A percentile compares a stretch with the other conserved stretches of the same genome.
These are phyloP conservation scores for Tilletia indica DNA, from an alignment of 1,284 basidiomycete genomes.

Conservation along the genomic window DNA sequence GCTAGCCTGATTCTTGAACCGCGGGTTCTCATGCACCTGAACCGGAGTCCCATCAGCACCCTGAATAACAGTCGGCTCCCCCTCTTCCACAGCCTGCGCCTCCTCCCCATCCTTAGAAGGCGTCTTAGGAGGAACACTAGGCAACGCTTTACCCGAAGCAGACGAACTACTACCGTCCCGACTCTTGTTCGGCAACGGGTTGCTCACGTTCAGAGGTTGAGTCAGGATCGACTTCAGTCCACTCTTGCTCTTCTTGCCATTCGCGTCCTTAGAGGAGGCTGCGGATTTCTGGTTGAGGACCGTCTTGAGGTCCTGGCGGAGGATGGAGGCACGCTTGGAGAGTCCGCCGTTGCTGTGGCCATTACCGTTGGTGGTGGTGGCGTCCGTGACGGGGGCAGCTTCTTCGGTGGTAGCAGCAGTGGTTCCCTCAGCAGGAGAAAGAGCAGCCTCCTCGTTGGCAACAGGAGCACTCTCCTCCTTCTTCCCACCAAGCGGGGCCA, in stretches of 20 bases:
- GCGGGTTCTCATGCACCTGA: slow-evolving; percentile 9
- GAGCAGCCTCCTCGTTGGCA: not conserved
- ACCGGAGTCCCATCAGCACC: slow-evolving; percentile 3
- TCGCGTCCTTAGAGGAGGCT: not conserved
- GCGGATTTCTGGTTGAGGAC: slow-evolving; percentile 11
- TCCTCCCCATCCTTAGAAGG: slow-evolving; percentile 10
- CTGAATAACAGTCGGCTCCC: not conserved
- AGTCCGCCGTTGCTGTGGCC: not conserved
- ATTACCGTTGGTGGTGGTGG: not conserved
- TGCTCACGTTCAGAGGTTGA: slow-evolving; percentile 11
- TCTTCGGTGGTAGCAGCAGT: not conserved
- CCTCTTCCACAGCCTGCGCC: not conserved
- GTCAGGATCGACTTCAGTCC: slow-evolving; percentile 1
- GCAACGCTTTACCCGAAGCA: not conserved
- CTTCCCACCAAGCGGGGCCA: not conserved
- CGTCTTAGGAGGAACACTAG: slow-evolving; percentile 1
- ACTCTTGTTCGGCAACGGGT: not conserved
- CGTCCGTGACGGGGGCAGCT: not conserved
- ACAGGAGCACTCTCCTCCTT: not conserved
- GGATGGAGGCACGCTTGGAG: slow-evolving; percentile 12
- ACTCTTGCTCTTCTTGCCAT: not conserved
- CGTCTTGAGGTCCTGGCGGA: slow-evolving; percentile 16
- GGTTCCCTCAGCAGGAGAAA: not conserved
- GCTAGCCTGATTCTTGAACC: slow-evolving; percentile 14
- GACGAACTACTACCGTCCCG: not conserved